phyloP scores from a whole-genome alignment of 148 eudicot species.

The Bassia scoparia region DNA sequence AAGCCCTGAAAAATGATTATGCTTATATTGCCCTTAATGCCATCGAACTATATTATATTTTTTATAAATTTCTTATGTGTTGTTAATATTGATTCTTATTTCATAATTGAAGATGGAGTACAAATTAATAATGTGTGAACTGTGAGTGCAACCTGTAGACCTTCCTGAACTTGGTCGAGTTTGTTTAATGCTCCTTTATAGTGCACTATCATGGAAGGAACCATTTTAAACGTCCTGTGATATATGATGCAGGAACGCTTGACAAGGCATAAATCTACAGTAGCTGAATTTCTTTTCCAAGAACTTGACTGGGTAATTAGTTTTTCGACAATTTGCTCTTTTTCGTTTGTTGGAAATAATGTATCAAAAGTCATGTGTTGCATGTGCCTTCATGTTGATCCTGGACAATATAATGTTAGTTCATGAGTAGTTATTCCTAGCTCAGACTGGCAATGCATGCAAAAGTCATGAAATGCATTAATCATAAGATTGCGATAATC shows the following conservation, averaged over 20 bases:
- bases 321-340: neutral
- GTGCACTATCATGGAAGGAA: neutral
- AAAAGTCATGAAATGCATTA: neutral
- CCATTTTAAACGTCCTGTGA: neutral
- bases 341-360: neutral
- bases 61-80: neutral
- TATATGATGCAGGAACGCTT: conserved; percentile 75
- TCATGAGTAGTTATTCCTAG: neutral
- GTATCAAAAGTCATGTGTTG: neutral
- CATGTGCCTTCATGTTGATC: neutral
- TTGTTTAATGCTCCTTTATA: neutral
- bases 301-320: conserved; percentile 83
- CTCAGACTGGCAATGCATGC: neutral
- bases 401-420: neutral
- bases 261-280: conserved; percentile 99
- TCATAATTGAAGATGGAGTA: neutral
- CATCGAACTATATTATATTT: no score
- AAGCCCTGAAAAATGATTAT: no score
- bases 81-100: neutral
- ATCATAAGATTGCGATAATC: neutral
- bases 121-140: neutral
- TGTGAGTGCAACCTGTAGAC: neutral
- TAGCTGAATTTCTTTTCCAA: conserved; percentile 81
- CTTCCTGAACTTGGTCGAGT: neutral
- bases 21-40: no score